Evolutionary conservation across 2,329 filamentous ascomycete species (phyloP).

Genomic region (Colletotrichum endophyticum): DNA sequence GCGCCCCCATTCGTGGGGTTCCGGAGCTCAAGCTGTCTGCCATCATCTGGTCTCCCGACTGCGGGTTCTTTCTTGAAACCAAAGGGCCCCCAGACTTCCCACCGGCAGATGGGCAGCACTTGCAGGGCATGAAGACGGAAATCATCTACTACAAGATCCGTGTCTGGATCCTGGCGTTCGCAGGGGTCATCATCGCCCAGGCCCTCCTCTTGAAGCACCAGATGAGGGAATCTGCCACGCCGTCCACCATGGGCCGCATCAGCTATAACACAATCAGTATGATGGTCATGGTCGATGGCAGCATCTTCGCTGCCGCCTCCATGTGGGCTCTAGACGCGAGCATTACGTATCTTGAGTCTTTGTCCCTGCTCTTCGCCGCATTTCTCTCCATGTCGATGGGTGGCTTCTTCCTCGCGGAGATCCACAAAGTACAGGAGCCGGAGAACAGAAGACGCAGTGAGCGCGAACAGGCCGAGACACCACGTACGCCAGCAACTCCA

Average conservation of each 20-base stretch:
- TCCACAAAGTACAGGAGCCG: constrained; percentile 66
- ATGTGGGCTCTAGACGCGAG: constrained; percentile 62
- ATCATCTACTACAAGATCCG: constrained; percentile 61
- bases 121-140: constrained; percentile 66
- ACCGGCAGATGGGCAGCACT: constrained; percentile 56
- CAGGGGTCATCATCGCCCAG: constrained; percentile 63
- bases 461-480: constrained; percentile 25
- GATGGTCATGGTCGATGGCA: constrained; percentile 68
- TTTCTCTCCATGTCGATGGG: constrained; percentile 64
- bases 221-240: constrained; percentile 70
- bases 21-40: constrained; percentile 67
- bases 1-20: constrained; percentile 58
- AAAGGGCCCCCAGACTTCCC: constrained; percentile 65
- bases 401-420: constrained; percentile 62
- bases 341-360: constrained; percentile 60
- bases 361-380: constrained; percentile 54
- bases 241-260: constrained; percentile 69
- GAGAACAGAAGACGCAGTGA: constrained; percentile 51
- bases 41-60: constrained; percentile 72
- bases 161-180: constrained; percentile 62
- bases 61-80: constrained; percentile 68
- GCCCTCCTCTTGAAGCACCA: constrained; percentile 66
- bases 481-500: constrained; percentile 27
- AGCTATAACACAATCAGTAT: constrained; percentile 67
- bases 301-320: constrained; percentile 61